Conservation (phyloP, 2,329 filamentous ascomycete species). For the Fonsecaea erecta region DNA sequence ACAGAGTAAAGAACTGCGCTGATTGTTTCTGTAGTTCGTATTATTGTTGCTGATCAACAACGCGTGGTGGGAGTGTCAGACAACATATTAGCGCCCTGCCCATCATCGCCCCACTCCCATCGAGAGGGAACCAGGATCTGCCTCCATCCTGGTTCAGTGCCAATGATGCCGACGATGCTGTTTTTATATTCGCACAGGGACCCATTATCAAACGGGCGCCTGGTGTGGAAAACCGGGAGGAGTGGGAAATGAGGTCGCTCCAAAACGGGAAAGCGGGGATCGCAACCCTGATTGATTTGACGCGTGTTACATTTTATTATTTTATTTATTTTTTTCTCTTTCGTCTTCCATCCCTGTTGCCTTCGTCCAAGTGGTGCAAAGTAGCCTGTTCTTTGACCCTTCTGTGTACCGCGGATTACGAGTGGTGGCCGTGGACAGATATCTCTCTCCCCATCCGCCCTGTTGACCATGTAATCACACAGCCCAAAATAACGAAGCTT, state of each 20-base stretch:
- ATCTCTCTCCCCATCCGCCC: not conserved
- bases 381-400: not conserved
- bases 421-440: not conserved
- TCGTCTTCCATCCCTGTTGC: not conserved
- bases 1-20: too few relatives aligned
- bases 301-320: not conserved
- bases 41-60: too few relatives aligned
- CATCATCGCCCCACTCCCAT: too few relatives aligned
- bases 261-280: not conserved
- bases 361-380: not conserved
- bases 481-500: not conserved
- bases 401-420: too few relatives aligned
- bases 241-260: not conserved
- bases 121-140: too few relatives aligned
- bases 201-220: not conserved
- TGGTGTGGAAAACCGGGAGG: not conserved
- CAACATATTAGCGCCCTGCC: too few relatives aligned
- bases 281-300: not conserved
- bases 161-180: not conserved
- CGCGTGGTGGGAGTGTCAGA: too few relatives aligned
- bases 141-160: not conserved
- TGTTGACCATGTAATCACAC: not conserved
- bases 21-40: too few relatives aligned
- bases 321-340: not conserved
- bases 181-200: not conserved